These are phyloP conservation scores for Capsicum baccatum DNA, from an alignment of 257 asterid species.

Conservation along the genomic window DNA sequence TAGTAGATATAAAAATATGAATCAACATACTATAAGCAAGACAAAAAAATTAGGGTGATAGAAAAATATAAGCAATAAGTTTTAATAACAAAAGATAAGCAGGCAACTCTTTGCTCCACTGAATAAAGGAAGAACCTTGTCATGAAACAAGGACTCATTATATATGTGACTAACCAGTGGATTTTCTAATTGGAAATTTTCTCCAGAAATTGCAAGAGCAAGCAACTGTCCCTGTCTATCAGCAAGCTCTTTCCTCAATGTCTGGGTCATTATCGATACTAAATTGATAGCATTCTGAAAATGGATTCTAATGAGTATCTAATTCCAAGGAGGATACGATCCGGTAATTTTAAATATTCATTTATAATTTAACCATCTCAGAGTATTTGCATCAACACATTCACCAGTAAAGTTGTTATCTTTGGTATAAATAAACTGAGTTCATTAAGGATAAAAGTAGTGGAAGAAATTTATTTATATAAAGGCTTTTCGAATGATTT, in stretches of 20 bases:
- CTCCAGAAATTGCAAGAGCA: constrained; percentile 59
- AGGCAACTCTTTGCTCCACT: background rate
- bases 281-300: constrained; percentile 83
- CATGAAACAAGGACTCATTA: constrained; percentile 88
- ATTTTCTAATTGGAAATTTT: constrained; percentile 61
- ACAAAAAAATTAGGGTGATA: background rate
- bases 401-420: background rate
- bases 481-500: too few relatives aligned
- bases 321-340: background rate
- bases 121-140: constrained; percentile 57
- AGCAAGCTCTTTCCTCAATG: constrained; percentile 73
- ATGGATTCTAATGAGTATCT: background rate
- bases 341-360: background rate
- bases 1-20: constrained; percentile 6
- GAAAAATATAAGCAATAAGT: background rate
- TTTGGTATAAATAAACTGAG: too few relatives aligned
- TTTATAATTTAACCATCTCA: background rate
- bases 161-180: constrained; percentile 68
- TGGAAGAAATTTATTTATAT: too few relatives aligned
- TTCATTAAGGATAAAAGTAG: too few relatives aligned
- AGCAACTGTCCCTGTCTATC: constrained; percentile 87
- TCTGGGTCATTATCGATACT: constrained; percentile 79
- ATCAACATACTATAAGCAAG: background rate
- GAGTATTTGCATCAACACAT: background rate
- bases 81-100: background rate